Conservation (phyloP, 2,329 filamentous ascomycete species). For the Didymosphaeria variabile region DNA sequence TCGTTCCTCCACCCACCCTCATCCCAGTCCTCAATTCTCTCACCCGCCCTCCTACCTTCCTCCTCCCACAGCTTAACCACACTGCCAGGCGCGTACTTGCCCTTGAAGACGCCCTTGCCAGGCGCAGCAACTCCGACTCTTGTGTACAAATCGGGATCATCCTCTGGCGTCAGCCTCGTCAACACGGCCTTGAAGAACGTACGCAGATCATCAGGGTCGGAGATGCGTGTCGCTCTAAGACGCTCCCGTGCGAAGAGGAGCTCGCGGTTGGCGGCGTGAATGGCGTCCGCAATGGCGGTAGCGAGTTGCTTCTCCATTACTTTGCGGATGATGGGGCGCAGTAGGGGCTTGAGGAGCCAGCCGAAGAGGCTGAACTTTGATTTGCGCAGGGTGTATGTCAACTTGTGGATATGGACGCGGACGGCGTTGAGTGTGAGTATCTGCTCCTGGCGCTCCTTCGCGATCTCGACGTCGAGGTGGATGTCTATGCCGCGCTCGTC, state of each 20-base stretch:
- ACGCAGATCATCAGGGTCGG: slow-evolving; percentile 78
- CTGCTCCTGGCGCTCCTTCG: slow-evolving; percentile 78
- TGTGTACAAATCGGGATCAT: slow-evolving; percentile 79
- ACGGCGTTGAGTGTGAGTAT: slow-evolving; percentile 81
- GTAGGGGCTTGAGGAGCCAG: slow-evolving; percentile 84
- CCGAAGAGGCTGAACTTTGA: slow-evolving; percentile 80
- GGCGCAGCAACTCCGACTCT: slow-evolving; percentile 74
- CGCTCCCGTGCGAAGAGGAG: slow-evolving; percentile 86
- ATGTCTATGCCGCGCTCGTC: slow-evolving; percentile 90
- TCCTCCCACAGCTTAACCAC: slow-evolving; percentile 90
- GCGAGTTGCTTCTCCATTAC: slow-evolving; percentile 82
- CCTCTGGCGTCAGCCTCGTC: slow-evolving; percentile 75
- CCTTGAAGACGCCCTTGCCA: slow-evolving; percentile 75
- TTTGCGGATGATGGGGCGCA: slow-evolving; percentile 81
- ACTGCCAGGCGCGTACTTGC: slow-evolving; percentile 87
- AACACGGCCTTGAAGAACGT: slow-evolving; percentile 85
- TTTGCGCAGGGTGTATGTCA: slow-evolving; percentile 78
- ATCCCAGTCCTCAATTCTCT: slow-evolving; percentile 78
- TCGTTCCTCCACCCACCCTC: slow-evolving; percentile 82
- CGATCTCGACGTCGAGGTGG: slow-evolving; percentile 83
- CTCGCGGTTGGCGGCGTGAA: slow-evolving; percentile 82
- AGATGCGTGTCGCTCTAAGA: slow-evolving; percentile 83
- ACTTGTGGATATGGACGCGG: slow-evolving; percentile 83
- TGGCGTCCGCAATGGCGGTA: slow-evolving; percentile 71
- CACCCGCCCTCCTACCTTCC: slow-evolving; percentile 73